phyloP scores from a whole-genome alignment of 441 rosid genomes.

The Adansonia rubrostipa region DNA sequence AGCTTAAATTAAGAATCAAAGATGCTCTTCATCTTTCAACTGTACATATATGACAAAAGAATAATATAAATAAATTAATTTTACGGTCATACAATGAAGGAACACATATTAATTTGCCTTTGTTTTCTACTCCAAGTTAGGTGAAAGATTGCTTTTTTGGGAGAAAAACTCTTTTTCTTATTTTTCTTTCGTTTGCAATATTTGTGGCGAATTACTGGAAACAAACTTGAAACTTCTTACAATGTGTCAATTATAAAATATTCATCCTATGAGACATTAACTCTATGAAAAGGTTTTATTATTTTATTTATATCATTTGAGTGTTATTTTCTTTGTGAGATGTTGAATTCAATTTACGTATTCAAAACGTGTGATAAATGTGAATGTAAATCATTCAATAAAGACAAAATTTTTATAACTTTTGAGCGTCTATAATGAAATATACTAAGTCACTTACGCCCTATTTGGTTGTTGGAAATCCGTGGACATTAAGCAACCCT shows the following conservation, averaged over 20 bases:
- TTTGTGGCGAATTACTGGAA: not conserved
- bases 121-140: not conserved
- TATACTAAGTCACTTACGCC: not conserved
- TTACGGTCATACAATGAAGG: not conserved
- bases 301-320: not conserved
- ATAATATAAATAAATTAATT: not conserved
- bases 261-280: not conserved
- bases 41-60: not conserved
- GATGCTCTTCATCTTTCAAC: not conserved
- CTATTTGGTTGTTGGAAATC: not conserved
- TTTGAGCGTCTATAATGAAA: not conserved
- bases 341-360: not conserved
- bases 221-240: not conserved
- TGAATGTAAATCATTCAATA: not conserved
- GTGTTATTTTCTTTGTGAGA: not conserved
- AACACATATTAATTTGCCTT: not conserved
- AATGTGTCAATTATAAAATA: not conserved
- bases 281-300: not conserved
- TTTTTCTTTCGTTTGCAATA: too few species aligned
- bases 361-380: constrained; percentile 9
- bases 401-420: not conserved
- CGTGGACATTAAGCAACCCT: not conserved
- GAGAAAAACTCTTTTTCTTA: too few species aligned
- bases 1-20: not conserved
- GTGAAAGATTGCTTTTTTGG: not conserved